These are phyloP conservation scores for Triticum timopheevii DNA, from an alignment of 176 grass and related monocot species.

Conservation along the genomic window DNA sequence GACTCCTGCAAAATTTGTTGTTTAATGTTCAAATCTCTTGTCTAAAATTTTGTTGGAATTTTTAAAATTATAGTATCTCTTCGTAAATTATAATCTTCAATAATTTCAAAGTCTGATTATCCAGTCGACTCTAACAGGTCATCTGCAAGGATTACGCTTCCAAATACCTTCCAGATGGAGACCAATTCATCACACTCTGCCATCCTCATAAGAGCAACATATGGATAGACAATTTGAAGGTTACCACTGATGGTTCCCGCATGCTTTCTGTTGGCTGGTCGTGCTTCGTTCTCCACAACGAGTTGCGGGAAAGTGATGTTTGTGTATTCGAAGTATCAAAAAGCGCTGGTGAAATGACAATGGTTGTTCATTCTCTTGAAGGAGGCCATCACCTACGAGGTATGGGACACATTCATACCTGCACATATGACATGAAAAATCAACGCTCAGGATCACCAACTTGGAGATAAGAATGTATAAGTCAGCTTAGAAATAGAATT, in stretches of 20 bases:
- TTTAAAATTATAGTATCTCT: background rate
- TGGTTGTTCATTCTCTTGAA: constrained; percentile 18
- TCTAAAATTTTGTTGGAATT: background rate
- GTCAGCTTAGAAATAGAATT: background rate
- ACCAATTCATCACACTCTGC: background rate
- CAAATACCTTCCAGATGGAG: constrained; percentile 8
- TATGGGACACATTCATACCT: background rate
- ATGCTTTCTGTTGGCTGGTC: constrained; percentile 8
- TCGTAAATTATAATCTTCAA: background rate
- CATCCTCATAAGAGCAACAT: background rate
- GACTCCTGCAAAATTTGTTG: background rate
- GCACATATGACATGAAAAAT: background rate
- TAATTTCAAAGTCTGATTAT: background rate
- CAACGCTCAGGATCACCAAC: background rate
- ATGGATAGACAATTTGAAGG: constrained; percentile 21
- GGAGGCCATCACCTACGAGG: background rate
- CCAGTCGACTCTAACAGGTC: constrained; percentile 7
- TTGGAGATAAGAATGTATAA: background rate
- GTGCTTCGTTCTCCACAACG: background rate
- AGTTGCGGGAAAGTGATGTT: constrained; percentile 18
- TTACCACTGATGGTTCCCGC: background rate
- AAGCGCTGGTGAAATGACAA: background rate
- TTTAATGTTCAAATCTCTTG: background rate
- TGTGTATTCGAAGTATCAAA: constrained; percentile 38
- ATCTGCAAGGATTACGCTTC: constrained; percentile 13